Base-by-base conservation (phyloP, 2,329 filamentous ascomycete genomes). In the Talaromyces sp. region DNA sequence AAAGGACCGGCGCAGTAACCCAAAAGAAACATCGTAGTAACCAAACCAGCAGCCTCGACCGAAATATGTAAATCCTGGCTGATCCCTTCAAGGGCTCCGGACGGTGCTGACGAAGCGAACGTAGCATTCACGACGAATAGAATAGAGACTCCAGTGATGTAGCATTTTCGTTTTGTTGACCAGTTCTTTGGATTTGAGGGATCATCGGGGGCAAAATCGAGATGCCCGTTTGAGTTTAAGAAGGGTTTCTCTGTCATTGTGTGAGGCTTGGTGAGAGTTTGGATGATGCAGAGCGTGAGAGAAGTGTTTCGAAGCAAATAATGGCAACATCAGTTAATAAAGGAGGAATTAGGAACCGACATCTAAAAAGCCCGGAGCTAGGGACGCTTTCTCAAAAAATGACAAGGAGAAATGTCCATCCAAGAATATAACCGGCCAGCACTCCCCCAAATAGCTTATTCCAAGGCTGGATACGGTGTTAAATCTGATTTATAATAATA, bases 1-100 rank as follows among this genome's bases (percentile, higher is more conserved):
- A 88, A 72, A 0, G 85, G 85, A 0, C 86, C 86, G 2, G 82
- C 79, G 23, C 87, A 83, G 68, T 88, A 90, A 6, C 86, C 87
- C 51, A 89, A 77, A 7, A 89, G 77, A 65, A 85, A 89, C 18
- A 86, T 79, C 0, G 86, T 87, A 36, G 88, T 86, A 7, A 86
- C 87, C 1, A 89, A 73, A 1, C 77, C 78, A 0, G 81, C 80
- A 2, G 75, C 81, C 62, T 81, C 79, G 5, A 61, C 64, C 0
- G 82, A 84, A 1, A 86, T 76, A 16, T 72, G 65, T 59, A 86
- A 83, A 14, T 79, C 69, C 61, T 77, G 63, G 2, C 75, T 69
- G 51, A 83, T 82, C 51, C 78, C 75, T 56, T 72, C 57, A 14
- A 76, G 65, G 64, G 67, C 72, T 2, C 72, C 76, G 44, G 75